A percentile compares a stretch with the other conserved stretches of the same genome.
These are phyloP conservation scores for Cunninghamia lanceolata DNA, from an alignment of 75 land plant genomes.

Conservation along the genomic window DNA sequence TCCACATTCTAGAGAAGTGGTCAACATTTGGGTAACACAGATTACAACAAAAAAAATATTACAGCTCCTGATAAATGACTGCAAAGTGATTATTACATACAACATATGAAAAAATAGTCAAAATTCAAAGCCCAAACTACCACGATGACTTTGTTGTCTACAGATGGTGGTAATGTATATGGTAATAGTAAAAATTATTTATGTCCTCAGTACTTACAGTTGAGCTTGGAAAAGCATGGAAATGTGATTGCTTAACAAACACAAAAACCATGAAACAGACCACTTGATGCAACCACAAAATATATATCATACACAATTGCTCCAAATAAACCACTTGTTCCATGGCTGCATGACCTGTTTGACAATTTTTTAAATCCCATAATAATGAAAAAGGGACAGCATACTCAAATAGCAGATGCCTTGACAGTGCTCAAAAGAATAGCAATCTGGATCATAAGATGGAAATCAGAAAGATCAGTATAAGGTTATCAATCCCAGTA, in stretches of 20 bases:
- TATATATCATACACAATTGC: background rate
- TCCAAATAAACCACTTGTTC: background rate
- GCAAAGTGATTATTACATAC: background rate
- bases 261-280: background rate
- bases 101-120: slow-evolving; percentile 3
- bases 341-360: background rate
- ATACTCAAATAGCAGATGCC: background rate
- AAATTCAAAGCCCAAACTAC: background rate
- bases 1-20: background rate
- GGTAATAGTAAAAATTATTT: background rate
- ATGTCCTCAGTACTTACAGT: background rate
- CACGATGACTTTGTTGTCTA: background rate
- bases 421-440: background rate
- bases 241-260: background rate
- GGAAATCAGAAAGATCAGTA: background rate
- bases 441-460: background rate
- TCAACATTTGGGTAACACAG: background rate
- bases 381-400: background rate
- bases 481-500: background rate
- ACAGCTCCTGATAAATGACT: background rate
- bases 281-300: background rate
- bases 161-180: background rate
- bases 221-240: slow-evolving; percentile 1
- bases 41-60: background rate
- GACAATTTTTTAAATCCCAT: background rate